Evolutionary conservation across 1,139 yeast genomes (phyloP).

Genomic region (Neolecta irregularis): DNA sequence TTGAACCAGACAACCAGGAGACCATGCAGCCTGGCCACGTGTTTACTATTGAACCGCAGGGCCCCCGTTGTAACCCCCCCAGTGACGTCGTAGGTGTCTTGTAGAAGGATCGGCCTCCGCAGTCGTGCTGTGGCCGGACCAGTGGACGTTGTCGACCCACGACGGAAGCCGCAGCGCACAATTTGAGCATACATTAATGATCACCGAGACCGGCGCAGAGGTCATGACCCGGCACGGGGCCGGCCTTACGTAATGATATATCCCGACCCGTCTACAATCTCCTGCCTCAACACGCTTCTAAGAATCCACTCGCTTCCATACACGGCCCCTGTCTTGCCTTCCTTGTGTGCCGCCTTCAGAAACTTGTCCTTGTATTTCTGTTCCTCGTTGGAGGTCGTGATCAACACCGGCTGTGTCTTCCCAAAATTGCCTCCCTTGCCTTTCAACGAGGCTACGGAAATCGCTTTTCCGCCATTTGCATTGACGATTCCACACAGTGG

Average conservation of each 20-base stretch:
- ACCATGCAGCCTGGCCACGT: not conserved
- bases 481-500: conserved; percentile 41
- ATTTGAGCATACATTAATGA: conserved; percentile 3
- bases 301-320: conserved; percentile 18
- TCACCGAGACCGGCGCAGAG: conserved; percentile 6
- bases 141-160: not conserved
- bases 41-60: conserved; percentile 4
- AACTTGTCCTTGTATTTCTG: conserved; percentile 6
- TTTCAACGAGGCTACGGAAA: conserved; percentile 19
- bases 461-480: conserved; percentile 47
- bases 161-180: conserved; percentile 1
- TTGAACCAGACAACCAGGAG: not conserved
- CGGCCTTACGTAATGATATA: not conserved
- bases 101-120: not conserved
- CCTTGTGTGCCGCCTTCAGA: conserved; percentile 6
- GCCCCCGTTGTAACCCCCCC: too few relatives aligned
- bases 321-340: conserved; percentile 7
- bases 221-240: not conserved
- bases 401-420: conserved; percentile 6
- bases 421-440: conserved; percentile 9
- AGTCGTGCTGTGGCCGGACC: not conserved
- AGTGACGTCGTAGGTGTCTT: too few relatives aligned
- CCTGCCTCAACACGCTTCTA: conserved; percentile 15
- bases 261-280: conserved; percentile 5
- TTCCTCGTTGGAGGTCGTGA: conserved; percentile 15